phyloP scores from a whole-genome alignment of 164 flowering plant species.

The Liriodendron chinense region DNA sequence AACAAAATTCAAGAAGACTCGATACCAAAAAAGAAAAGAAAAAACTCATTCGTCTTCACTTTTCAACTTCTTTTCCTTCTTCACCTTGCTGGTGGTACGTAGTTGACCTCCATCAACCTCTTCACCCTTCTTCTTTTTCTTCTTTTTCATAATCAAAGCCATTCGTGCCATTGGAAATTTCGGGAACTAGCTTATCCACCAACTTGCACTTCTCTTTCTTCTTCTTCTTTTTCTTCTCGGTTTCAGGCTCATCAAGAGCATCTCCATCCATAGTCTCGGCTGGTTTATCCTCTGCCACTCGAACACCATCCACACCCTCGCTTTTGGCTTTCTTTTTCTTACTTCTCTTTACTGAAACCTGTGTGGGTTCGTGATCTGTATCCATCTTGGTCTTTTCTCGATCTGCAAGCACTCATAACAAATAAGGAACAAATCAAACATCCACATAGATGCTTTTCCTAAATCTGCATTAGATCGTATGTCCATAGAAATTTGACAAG shows the following conservation, averaged over 20 bases:
- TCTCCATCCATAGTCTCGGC: conserved; percentile 33
- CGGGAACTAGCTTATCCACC: conserved; percentile 31
- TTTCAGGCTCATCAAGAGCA: conserved; percentile 24
- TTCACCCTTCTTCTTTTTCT: conserved; percentile 60
- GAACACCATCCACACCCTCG: conserved; percentile 24
- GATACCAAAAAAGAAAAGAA: no score
- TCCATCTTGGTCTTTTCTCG: conserved; percentile 31
- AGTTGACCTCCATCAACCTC: conserved; percentile 29
- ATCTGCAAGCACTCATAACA: conserved; percentile 20
- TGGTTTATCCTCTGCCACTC: conserved; percentile 34
- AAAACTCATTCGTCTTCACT: conserved; percentile 13
- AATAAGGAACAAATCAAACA: background rate
- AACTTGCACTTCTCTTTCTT: conserved; percentile 61
- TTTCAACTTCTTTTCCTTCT: conserved; percentile 51
- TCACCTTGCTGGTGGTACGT: conserved; percentile 36
- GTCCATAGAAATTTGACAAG: background rate
- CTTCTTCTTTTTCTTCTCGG: conserved; percentile 51
- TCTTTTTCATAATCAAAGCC: conserved; percentile 35
- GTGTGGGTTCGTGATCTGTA: conserved; percentile 25
- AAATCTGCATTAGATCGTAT: no score
- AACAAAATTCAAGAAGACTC: no score
- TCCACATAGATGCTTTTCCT: background rate
- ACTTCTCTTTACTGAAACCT: conserved; percentile 46
- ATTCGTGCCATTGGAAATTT: conserved; percentile 28
- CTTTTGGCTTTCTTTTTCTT: conserved; percentile 51